Base-by-base conservation (phyloP, 306 rosid genomes). In the Trifolium dubium region DNA sequence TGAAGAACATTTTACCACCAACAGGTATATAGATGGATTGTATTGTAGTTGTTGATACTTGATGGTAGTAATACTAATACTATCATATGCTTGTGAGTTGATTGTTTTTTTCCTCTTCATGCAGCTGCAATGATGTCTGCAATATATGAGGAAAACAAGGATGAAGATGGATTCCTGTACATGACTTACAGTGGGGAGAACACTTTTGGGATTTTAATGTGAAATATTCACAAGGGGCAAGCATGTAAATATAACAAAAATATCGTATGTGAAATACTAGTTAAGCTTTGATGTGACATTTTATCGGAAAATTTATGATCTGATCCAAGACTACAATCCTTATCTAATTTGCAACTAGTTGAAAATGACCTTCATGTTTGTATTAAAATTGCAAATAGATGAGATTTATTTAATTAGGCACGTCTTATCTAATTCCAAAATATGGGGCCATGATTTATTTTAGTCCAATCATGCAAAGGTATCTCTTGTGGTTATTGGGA, bases 61-160 rank as follows among this genome's bases (percentile, higher is more conserved):
- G 35, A 34, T 64, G 28, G 5, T 35, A 37, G 29, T 55, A 28
- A 15, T 53, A 53, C 10, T 55, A 28, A 15, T 53, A 53, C 10
- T 43, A 7, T 47, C 10, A 23, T 68, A 49, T 68, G 17, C n/a
- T 18, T 72, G 66, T 67, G 67, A 72, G 19, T 43, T 67, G 37
- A 71, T 64, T 12, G 61, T 65, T 68, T n/a, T 75, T 60, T 84
- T n/a, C n/a, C 23, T 80, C 59, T 73, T 79, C 19, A 61, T 83
- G 83, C 87, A 92, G 96, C 93, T 78, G 93, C 92, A 19, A 88
- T 92, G 96, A 88, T 92, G 97, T 92, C 97, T 58, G 90, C 97
- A n/a, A 89, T 88, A 56, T 92, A 92, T 13, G 97, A 92, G 88
- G 97, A 89, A 80, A 79, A 89, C 77, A 92, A 89, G 79, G 97